Base-by-base conservation (phyloP, 176 grass and related monocot genomes). In the Zizania latifolia region DNA sequence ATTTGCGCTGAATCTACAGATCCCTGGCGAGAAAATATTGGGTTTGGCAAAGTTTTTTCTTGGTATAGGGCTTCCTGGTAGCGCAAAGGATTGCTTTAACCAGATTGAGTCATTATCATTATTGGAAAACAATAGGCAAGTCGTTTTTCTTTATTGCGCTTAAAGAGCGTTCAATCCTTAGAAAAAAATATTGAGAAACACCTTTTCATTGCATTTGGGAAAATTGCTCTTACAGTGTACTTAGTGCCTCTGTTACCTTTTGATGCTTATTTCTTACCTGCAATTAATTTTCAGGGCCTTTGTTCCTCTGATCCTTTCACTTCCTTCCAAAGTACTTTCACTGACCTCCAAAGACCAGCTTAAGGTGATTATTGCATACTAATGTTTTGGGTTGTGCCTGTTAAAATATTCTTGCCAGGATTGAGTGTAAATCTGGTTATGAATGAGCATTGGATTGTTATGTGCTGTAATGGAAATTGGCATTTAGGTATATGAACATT, bases 21-120 rank as follows among this genome's bases (percentile, higher is more conserved):
- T 99, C 71, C 89, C 89, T 53, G 58, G 85, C 44, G 87, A 88
- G 65, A 99, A 95, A 85, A 80, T 99, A 72, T 62, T 88, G 48
- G 92, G 96, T 48, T 83, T 99, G 77, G 87, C 89, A 8, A 99
- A 90, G 58, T 95, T 99, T 58, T 94, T 99, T 77, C 96, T 99
- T 38, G 89, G 87, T 59, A 90, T 92, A 17, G 96, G 96, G 36
- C 72, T 95, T 60, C 96, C 96, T 82, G 87, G 96, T 60, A 96
- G 81, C 45, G 15, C 86, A 69, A 90, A 82, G 74, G 89, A 92
- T 68, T 90, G 83, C 55, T 90, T 92, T 88, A 86, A 99, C 82
- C 96, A 99, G 85, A 95, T 99, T 35, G 87, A 90, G 58, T 88
- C 92, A 21, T 72, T 99, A 34, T 92, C 89, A 8, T 79, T 84